These are phyloP conservation scores for Chlorella sp. DNA, from an alignment of 139 green algal genomes.

Conservation along the genomic window DNA sequence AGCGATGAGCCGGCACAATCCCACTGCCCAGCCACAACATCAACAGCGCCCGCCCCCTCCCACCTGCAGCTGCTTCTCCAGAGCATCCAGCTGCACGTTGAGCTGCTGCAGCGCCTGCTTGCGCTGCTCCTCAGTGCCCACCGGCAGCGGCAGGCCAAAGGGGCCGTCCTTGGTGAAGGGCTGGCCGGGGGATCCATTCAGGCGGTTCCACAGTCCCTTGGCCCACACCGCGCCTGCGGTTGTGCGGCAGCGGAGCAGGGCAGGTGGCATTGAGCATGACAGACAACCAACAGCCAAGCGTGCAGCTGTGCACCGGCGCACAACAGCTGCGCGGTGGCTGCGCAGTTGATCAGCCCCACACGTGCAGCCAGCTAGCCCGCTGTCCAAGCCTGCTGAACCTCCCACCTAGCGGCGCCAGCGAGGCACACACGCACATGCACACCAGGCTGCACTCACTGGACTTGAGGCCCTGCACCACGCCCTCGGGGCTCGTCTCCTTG, in stretches of 20 bases:
- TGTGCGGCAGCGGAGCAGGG: background rate
- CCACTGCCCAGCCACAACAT: too few relatives aligned
- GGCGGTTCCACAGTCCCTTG: slow-evolving; percentile 74
- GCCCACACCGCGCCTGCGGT: slow-evolving; percentile 53
- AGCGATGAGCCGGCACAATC: too few relatives aligned
- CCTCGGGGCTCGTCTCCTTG: slow-evolving; percentile 44
- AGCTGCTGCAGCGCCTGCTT: slow-evolving; percentile 56
- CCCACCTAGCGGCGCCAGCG: too few relatives aligned
- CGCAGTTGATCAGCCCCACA: background rate
- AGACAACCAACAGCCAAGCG: background rate
- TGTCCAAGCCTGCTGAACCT: background rate
- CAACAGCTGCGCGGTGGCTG: background rate
- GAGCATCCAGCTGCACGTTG: slow-evolving; percentile 63
- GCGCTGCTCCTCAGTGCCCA: slow-evolving; percentile 45
- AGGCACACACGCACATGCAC: background rate
- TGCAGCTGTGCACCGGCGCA: background rate
- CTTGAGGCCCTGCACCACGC: slow-evolving; percentile 62
- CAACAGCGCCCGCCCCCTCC: too few relatives aligned
- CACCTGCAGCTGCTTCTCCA: slow-evolving; percentile 77
- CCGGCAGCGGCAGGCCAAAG: slow-evolving; percentile 61
- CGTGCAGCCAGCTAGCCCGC: background rate
- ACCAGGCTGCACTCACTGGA: slow-evolving; percentile 16
- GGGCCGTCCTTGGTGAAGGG: slow-evolving; percentile 26
- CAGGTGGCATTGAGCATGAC: background rate
- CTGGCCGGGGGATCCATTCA: slow-evolving; percentile 65